These are phyloP conservation scores for Trichocomaceae sp. DNA, from an alignment of 2,329 filamentous ascomycete species.

Conservation along the genomic window DNA sequence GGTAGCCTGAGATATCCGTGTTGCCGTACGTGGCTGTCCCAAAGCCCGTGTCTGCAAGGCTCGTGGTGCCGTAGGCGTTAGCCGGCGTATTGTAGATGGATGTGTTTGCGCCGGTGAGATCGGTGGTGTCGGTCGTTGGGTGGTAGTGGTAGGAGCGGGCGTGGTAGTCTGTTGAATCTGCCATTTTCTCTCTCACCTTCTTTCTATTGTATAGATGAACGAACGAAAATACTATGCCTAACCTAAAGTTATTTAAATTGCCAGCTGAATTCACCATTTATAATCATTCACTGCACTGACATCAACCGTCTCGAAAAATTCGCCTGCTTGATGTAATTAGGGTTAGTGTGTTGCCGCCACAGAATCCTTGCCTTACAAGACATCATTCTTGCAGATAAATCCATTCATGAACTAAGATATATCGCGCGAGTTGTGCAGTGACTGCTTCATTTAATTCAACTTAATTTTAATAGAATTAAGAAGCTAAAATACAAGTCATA, in stretches of 20 bases:
- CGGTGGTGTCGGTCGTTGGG: not conserved
- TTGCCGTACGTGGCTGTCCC: constrained; percentile 5
- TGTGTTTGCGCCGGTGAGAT: constrained; percentile 1
- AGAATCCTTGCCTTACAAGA: not conserved
- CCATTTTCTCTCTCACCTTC: not conserved
- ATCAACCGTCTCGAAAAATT: not conserved
- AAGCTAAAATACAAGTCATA: not conserved
- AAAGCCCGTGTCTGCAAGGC: not conserved
- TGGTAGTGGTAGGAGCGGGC: not conserved
- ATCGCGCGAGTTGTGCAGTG: too few species aligned
- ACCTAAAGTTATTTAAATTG: not conserved
- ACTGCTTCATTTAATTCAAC: not conserved
- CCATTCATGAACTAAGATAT: too few species aligned
- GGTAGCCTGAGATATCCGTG: constrained; percentile 2
- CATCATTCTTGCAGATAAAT: not conserved
- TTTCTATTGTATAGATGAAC: too few species aligned
- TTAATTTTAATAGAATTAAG: not conserved
- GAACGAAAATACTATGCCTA: not conserved
- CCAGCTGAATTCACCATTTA: not conserved
- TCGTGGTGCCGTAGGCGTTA: not conserved
- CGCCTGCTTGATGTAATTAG: not conserved
- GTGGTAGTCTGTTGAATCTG: not conserved
- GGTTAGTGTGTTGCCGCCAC: not conserved
- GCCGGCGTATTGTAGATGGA: not conserved
- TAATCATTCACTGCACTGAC: not conserved